Percentiles rank a stretch among this genome's conserved stretches.
Conservation (phyloP, 2,329 filamentous ascomycete genomes). For the Annulohypoxylon truncatum region DNA sequence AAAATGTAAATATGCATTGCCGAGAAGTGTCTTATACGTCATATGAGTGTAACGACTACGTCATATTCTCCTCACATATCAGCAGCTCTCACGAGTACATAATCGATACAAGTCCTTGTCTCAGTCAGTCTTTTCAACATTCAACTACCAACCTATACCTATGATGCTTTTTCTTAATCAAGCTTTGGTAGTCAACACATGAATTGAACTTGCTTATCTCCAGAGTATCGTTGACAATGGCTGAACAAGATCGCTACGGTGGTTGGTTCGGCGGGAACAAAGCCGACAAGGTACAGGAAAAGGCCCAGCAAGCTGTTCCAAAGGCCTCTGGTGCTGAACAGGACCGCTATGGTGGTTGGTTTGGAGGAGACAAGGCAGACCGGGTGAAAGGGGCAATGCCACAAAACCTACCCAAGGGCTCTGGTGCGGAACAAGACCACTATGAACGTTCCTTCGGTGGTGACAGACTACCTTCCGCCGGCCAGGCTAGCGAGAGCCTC, state of each 20-base stretch:
- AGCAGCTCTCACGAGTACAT: constrained; percentile 5
- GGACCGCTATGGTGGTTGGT: constrained; percentile 41
- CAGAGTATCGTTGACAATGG: constrained; percentile 35
- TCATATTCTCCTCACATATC: constrained; percentile 30
- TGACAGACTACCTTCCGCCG: constrained; percentile 29
- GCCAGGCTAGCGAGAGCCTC: constrained; percentile 18
- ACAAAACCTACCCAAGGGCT: constrained; percentile 30
- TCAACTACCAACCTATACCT: neutral
- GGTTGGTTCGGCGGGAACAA: constrained; percentile 16
- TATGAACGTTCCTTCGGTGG: constrained; percentile 43
- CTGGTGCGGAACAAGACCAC: constrained; percentile 44
- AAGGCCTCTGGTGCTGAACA: constrained; percentile 41
- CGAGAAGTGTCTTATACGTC: constrained; percentile 27
- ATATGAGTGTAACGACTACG: constrained; percentile 33
- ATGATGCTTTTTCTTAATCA: neutral
- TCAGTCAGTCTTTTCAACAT: neutral
- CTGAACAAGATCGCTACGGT: constrained; percentile 43
- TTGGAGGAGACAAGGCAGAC: constrained; percentile 36
- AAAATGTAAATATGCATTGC: neutral
- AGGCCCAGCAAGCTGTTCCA: constrained; percentile 35
- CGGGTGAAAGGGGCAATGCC: constrained; percentile 32
- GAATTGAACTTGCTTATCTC: neutral
- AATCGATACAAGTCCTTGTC: neutral
- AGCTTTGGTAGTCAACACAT: neutral
- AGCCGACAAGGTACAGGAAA: constrained; percentile 35